Percentiles rank a stretch among this genome's conserved stretches.
Conservation (phyloP, 2,329 filamentous ascomycete species). For the Xylaria sp. region DNA sequence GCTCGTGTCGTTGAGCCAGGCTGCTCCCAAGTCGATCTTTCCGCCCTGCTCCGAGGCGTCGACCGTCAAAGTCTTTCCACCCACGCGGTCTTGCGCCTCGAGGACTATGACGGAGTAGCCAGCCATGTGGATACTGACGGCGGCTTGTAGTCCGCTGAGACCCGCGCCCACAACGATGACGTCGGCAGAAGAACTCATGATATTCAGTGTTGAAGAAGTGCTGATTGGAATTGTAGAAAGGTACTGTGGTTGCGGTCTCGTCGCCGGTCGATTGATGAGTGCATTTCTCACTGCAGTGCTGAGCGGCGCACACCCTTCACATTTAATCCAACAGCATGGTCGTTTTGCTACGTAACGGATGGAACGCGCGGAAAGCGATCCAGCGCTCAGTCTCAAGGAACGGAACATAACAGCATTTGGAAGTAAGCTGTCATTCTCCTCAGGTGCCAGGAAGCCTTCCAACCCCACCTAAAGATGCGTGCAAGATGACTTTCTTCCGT, state of each 20-base stretch:
- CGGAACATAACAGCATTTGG: too few relatives aligned
- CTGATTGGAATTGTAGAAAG: not conserved
- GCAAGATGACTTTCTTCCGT: too few relatives aligned
- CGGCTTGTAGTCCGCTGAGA: slow-evolving; percentile 43
- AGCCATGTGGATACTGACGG: slow-evolving; percentile 37
- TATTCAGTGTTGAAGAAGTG: not conserved
- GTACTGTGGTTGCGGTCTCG: too few relatives aligned
- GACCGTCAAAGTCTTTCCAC: slow-evolving; percentile 53
- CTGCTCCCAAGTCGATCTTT: slow-evolving; percentile 55
- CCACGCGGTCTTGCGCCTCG: slow-evolving; percentile 53
- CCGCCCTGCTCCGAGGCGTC: slow-evolving; percentile 39
- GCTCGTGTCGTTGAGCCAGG: slow-evolving; percentile 62
- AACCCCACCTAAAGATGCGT: too few relatives aligned
- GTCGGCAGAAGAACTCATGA: slow-evolving; percentile 14
- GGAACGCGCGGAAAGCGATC: too few relatives aligned
- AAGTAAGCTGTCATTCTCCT: too few relatives aligned
- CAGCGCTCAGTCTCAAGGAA: too few relatives aligned
- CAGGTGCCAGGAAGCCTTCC: too few relatives aligned
- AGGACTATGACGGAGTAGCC: slow-evolving; percentile 48
- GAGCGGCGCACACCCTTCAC: too few relatives aligned
- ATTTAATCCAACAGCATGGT: too few relatives aligned
- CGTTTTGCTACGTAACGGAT: too few relatives aligned
- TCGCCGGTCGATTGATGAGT: too few relatives aligned
- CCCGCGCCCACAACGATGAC: slow-evolving; percentile 51
- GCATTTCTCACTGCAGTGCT: not conserved